phyloP scores from a whole-genome alignment of 345 rosid species.

The Linum tenue region DNA sequence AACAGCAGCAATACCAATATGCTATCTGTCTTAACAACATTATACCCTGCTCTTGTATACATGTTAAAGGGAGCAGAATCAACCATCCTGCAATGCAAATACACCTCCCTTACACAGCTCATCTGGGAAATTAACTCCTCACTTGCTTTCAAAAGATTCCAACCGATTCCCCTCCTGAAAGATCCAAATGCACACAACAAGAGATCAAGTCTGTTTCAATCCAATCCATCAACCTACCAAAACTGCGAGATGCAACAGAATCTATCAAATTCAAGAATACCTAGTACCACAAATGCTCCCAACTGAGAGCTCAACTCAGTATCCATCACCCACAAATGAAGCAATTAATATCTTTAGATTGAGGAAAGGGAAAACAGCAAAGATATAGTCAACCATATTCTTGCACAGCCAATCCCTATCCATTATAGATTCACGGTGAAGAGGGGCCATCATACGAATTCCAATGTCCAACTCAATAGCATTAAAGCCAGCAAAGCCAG shows the following conservation, averaged over 20 bases:
- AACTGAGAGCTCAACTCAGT: no score
- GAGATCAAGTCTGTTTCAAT: neutral
- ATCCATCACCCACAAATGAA: no score
- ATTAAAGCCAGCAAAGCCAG: neutral
- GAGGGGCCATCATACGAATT: no score
- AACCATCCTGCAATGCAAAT: slow-evolving; percentile 86
- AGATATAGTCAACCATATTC: no score
- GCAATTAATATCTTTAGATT: no score
- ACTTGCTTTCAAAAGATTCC: slow-evolving; percentile 89
- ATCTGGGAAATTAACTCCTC: slow-evolving; percentile 68
- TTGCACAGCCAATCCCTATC: no score
- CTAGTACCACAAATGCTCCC: no score
- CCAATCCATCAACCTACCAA: neutral
- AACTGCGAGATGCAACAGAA: neutral
- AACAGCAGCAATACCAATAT: slow-evolving; percentile 58
- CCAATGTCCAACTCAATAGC: no score
- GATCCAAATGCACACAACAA: slow-evolving; percentile 14
- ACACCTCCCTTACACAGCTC: slow-evolving; percentile 51
- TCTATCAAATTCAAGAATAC: neutral
- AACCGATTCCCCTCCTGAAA: slow-evolving; percentile 78
- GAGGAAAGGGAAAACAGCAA: no score
- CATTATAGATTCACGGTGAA: no score
- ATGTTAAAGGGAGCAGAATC: slow-evolving; percentile 81
- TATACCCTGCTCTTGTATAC: slow-evolving; percentile 83
- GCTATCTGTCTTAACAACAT: slow-evolving; percentile 54